Percentiles rank a stretch among this genome's conserved stretches.
phyloP scores from a whole-genome alignment of 495 filamentous ascomycete genomes.

The Poronia punctata region DNA sequence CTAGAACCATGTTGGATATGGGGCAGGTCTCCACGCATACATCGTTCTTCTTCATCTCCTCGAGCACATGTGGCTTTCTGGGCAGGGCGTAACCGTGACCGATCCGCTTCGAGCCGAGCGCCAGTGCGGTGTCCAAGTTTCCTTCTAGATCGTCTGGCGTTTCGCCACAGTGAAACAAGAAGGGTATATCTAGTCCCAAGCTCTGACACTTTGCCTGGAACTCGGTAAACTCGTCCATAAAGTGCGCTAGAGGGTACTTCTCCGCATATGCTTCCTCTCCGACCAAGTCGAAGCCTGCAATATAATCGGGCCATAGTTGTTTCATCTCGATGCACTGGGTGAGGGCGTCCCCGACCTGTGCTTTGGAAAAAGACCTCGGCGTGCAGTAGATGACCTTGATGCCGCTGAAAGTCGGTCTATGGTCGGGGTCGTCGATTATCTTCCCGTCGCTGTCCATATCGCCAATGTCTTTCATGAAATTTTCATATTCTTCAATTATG shows the following conservation, averaged over 20 bases:
- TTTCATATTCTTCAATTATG: slow-evolving; percentile 41
- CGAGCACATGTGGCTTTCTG: slow-evolving; percentile 76
- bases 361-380: slow-evolving; percentile 49
- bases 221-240: slow-evolving; percentile 70
- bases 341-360: slow-evolving; percentile 57
- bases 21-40: slow-evolving; percentile 87
- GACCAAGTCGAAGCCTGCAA: slow-evolving; percentile 80
- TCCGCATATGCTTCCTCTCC: slow-evolving; percentile 65
- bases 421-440: slow-evolving; percentile 14
- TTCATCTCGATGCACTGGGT: slow-evolving; percentile 75
- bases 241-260: slow-evolving; percentile 61
- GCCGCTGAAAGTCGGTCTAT: slow-evolving; percentile 28
- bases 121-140: slow-evolving; percentile 82
- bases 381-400: slow-evolving; percentile 50
- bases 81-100: slow-evolving; percentile 88
- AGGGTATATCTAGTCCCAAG: slow-evolving; percentile 74
- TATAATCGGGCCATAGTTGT: slow-evolving; percentile 56
- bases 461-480: slow-evolving; percentile 32
- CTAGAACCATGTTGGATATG: slow-evolving; percentile 75
- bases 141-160: slow-evolving; percentile 73
- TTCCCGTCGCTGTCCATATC: slow-evolving; percentile 19
- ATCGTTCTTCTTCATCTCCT: slow-evolving; percentile 71
- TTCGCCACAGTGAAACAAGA: slow-evolving; percentile 93
- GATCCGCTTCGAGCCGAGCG: slow-evolving; percentile 77
- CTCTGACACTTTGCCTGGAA: slow-evolving; percentile 68